Evolutionary conservation across 306 rosid genomes (phyloP).

Genomic region (Medicago ruthenica): DNA sequence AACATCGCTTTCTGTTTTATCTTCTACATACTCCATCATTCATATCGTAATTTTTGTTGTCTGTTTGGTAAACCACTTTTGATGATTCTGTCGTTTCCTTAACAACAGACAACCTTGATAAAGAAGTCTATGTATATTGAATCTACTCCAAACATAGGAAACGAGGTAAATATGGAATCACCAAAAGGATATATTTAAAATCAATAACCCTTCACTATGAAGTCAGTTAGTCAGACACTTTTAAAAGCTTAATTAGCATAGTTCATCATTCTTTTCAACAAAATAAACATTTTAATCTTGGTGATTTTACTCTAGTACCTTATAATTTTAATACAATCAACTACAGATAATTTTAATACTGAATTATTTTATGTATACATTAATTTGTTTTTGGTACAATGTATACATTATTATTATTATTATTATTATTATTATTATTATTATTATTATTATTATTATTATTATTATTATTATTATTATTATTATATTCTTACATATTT

Average conservation of each 20-base stretch:
- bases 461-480: too few species aligned
- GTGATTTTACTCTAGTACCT: neutral
- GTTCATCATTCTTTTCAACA: slow-evolving; percentile 13
- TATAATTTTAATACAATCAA: neutral
- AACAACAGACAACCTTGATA: slow-evolving; percentile 39
- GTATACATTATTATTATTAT: too few species aligned
- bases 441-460: too few species aligned
- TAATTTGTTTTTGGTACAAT: too few species aligned
- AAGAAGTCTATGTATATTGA: slow-evolving; percentile 28
- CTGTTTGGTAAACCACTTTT: slow-evolving; percentile 40
- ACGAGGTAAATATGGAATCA: neutral
- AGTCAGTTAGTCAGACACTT: slow-evolving; percentile 19
- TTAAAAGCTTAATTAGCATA: neutral
- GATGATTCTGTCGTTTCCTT: slow-evolving; percentile 38
- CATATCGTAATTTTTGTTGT: neutral
- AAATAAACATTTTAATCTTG: neutral
- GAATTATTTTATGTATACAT: too few species aligned
- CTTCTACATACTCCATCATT: neutral
- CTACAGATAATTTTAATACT: neutral
- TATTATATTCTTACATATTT: too few species aligned
- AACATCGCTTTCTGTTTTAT: neutral
- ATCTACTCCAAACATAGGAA: slow-evolving; percentile 1
- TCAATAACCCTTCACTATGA: slow-evolving; percentile 32
- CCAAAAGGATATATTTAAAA: neutral
- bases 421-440: too few species aligned